Percentiles rank a stretch among this genome's conserved stretches.
Conservation (phyloP, 2,329 filamentous ascomycete genomes). For the Fusarium neocosmosporiellum region DNA sequence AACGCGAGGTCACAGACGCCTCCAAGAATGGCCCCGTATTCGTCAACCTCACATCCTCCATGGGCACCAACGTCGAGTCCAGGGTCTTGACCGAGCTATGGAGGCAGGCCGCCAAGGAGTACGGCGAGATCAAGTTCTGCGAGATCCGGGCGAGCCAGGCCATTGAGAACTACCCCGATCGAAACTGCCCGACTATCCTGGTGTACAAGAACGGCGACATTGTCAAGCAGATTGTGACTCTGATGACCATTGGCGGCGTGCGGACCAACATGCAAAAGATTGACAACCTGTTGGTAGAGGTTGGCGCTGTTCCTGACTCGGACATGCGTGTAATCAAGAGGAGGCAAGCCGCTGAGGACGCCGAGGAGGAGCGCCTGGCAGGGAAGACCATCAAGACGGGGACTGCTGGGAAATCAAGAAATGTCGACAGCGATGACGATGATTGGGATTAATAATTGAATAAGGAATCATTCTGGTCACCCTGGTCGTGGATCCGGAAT, state of each 20-base stretch:
- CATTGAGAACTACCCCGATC: slow-evolving; percentile 95
- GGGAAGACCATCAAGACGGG: slow-evolving; percentile 64
- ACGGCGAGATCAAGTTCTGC: slow-evolving; percentile 96
- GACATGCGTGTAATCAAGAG: slow-evolving; percentile 81
- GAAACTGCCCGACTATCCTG: slow-evolving; percentile 93
- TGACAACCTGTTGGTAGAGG: slow-evolving; percentile 82
- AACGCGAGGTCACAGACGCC: slow-evolving; percentile 89
- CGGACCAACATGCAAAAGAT: slow-evolving; percentile 78
- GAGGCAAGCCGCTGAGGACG: slow-evolving; percentile 69
- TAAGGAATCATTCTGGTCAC: neutral
- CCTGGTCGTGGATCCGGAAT: neutral
- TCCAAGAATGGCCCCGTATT: slow-evolving; percentile 77
- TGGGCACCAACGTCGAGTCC: slow-evolving; percentile 86
- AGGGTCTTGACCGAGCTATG: slow-evolving; percentile 86
- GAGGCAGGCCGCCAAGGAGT: slow-evolving; percentile 84
- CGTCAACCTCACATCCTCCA: slow-evolving; percentile 83
- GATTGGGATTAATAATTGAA: slow-evolving; percentile 67
- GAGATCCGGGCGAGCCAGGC: slow-evolving; percentile 93
- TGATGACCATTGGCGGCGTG: slow-evolving; percentile 80
- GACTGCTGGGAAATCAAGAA: slow-evolving; percentile 57
- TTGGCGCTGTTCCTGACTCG: slow-evolving; percentile 81
- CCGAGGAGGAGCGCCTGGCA: slow-evolving; percentile 65
- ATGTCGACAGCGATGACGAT: slow-evolving; percentile 65
- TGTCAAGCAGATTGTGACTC: slow-evolving; percentile 88
- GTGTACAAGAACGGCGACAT: slow-evolving; percentile 95